Conservation (phyloP, 2,329 filamentous ascomycete genomes). For the Zymoseptoria brevis region DNA sequence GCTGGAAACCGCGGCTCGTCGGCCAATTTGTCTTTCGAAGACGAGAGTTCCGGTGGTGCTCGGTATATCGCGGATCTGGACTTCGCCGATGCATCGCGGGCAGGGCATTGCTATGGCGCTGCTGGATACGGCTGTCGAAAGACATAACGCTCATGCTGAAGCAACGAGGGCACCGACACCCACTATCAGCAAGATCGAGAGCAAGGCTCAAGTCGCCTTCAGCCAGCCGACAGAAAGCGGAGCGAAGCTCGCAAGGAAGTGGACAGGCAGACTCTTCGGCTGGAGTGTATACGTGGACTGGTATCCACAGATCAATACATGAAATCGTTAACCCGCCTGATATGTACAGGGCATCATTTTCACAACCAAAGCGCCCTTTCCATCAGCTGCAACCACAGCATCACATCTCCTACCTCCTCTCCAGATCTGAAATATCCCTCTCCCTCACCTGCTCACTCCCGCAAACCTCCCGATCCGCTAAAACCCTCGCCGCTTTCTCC, state of each 20-base stretch:
- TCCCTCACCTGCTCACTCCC: slow-evolving; percentile 34
- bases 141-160: slow-evolving; percentile 15
- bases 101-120: slow-evolving; percentile 51
- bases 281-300: slow-evolving; percentile 57
- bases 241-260: slow-evolving; percentile 48
- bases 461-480: slow-evolving; percentile 41
- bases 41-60: slow-evolving; percentile 40
- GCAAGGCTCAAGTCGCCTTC: slow-evolving; percentile 52
- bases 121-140: slow-evolving; percentile 36
- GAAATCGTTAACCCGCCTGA: not conserved
- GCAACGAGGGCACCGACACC: no score
- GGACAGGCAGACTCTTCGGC: slow-evolving; percentile 47
- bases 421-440: not conserved
- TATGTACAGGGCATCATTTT: not conserved
- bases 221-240: slow-evolving; percentile 60
- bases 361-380: not conserved
- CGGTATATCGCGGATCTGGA: slow-evolving; percentile 60
- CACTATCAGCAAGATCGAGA: slow-evolving; percentile 40
- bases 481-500: slow-evolving; percentile 38
- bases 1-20: not conserved
- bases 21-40: slow-evolving; percentile 19
- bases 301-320: slow-evolving; percentile 18
- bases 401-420: not conserved
- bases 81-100: slow-evolving; percentile 47
- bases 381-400: no score